Evolutionary conservation across 495 filamentous ascomycete species (phyloP).

Genomic region (Mycothermus thermophilus): DNA sequence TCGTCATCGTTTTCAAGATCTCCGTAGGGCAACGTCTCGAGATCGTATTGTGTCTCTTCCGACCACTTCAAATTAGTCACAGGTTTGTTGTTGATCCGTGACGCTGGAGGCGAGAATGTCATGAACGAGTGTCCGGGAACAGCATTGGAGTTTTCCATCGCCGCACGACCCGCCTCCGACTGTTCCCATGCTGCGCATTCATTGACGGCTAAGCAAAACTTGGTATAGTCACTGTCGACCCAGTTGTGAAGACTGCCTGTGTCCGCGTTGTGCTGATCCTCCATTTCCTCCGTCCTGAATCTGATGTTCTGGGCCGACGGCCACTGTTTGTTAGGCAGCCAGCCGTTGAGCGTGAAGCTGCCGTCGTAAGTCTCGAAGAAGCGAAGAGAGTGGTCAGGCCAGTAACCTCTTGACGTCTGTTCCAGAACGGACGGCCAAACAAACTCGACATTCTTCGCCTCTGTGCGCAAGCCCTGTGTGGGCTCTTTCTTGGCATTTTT

Average conservation of each 20-base stretch:
- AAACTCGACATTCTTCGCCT: constrained; percentile 5
- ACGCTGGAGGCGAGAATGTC: constrained; percentile 17
- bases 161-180: constrained; percentile 15
- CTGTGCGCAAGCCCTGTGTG: too few species aligned
- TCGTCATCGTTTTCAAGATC: constrained; percentile 17
- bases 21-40: constrained; percentile 33
- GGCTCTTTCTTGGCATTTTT: too few species aligned
- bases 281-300: constrained; percentile 21
- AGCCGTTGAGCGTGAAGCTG: constrained; percentile 20
- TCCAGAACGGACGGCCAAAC: constrained; percentile 5
- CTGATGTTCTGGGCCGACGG: constrained; percentile 23
- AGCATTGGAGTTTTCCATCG: constrained; percentile 15
- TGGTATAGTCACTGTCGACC: constrained; percentile 25
- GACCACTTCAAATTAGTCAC: constrained; percentile 22
- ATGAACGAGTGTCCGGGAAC: constrained; percentile 22
- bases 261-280: constrained; percentile 11
- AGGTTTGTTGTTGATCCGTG: constrained; percentile 10
- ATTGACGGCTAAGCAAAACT: constrained; percentile 22
- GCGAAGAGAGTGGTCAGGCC: constrained; percentile 9
- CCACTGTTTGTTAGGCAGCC: constrained; percentile 19
- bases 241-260: constrained; percentile 10
- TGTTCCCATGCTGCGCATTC: constrained; percentile 29
- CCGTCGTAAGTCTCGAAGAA: constrained; percentile 18
- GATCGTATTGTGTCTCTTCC: constrained; percentile 20
- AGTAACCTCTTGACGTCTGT: constrained; percentile 9